Evolutionary conservation across 306 rosid species (phyloP).

Genomic region (Biancaea sappan): DNA sequence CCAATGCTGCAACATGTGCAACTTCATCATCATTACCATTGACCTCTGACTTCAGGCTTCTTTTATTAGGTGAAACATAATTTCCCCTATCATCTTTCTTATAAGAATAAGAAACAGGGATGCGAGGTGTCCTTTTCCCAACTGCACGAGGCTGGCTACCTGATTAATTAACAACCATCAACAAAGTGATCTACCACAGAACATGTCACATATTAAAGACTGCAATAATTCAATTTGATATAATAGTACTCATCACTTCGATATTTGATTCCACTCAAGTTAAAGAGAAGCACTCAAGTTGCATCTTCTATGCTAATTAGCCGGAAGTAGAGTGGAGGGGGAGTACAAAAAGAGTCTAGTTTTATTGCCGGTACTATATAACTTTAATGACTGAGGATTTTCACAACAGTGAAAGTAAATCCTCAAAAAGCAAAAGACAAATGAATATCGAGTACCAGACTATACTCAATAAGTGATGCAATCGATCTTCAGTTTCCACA

Average conservation of each 20-base stretch:
- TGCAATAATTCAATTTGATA: neutral
- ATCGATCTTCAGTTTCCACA: neutral
- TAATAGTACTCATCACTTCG: constrained; percentile 1
- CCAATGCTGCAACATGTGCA: constrained; percentile 53
- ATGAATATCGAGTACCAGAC: neutral
- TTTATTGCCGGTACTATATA: neutral
- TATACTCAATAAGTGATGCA: neutral
- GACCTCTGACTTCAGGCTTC: constrained; percentile 48
- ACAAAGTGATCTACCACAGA: constrained; percentile 26
- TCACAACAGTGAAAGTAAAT: neutral
- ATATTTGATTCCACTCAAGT: neutral
- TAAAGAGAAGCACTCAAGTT: constrained; percentile 7
- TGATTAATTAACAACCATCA: constrained; percentile 42
- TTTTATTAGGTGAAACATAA: constrained; percentile 52
- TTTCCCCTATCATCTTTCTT: constrained; percentile 48
- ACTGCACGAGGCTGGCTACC: constrained; percentile 77
- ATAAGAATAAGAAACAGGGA: constrained; percentile 53
- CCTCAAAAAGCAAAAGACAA: neutral
- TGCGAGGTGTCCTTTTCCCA: constrained; percentile 86
- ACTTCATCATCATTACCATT: constrained; percentile 62
- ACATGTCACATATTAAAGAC: neutral
- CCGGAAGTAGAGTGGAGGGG: neutral
- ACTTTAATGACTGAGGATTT: neutral
- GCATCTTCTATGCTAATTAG: constrained; percentile 7
- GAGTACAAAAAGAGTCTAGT: neutral